phyloP scores from a whole-genome alignment of 495 filamentous ascomycete species.

The Clohesyomyces aquaticus region DNA sequence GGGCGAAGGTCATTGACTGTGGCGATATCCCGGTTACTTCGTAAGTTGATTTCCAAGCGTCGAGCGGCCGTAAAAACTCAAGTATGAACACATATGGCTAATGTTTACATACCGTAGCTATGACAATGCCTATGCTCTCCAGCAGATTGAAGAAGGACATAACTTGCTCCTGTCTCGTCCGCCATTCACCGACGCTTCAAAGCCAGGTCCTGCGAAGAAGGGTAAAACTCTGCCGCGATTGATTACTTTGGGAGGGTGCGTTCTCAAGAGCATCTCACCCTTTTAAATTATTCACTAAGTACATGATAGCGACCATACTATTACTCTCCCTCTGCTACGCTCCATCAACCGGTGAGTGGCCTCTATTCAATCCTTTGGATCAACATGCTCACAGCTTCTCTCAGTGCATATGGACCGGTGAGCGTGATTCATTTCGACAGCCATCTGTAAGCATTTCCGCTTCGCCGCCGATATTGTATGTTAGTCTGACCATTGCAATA shows the following conservation, averaged over 20 bases:
- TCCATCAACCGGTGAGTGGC: slow-evolving; percentile 45
- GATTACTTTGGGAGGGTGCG: slow-evolving; percentile 51
- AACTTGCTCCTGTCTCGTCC: slow-evolving; percentile 48
- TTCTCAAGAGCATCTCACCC: neutral
- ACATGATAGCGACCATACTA: slow-evolving; percentile 57
- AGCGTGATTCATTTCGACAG: slow-evolving; percentile 53
- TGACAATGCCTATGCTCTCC: slow-evolving; percentile 50
- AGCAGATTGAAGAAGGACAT: slow-evolving; percentile 53
- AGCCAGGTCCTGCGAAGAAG: slow-evolving; percentile 54
- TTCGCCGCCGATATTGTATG: neutral
- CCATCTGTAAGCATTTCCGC: slow-evolving; percentile 46
- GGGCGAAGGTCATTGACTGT: slow-evolving; percentile 51
- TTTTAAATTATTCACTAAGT: neutral
- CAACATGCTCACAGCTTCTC: neutral
- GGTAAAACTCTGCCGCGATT: slow-evolving; percentile 58
- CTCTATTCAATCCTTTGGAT: neutral
- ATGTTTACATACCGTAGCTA: slow-evolving; percentile 41
- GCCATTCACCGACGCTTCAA: slow-evolving; percentile 56
- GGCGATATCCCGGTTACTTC: slow-evolving; percentile 54
- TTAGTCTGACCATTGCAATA: slow-evolving; percentile 24
- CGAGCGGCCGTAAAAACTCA: neutral
- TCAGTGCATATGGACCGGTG: slow-evolving; percentile 48
- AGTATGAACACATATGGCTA: no score
- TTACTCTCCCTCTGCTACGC: slow-evolving; percentile 62
- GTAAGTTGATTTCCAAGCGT: slow-evolving; percentile 42